Evolutionary conservation across 2,329 filamentous ascomycete genomes (phyloP).

Genomic region (Pseudocercospora musae): DNA sequence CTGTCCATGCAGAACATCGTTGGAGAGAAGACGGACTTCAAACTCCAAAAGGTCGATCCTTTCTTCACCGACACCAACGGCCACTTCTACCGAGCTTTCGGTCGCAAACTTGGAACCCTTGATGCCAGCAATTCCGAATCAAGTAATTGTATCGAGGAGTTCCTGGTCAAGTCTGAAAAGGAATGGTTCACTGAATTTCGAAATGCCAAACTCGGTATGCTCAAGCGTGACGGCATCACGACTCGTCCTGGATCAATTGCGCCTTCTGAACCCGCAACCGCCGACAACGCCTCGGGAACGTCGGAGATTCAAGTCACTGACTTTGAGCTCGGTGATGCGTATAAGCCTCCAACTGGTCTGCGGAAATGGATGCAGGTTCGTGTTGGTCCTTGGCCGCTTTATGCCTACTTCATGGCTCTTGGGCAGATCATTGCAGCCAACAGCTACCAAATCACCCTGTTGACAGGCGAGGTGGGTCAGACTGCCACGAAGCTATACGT

Average conservation of each 20-base stretch:
- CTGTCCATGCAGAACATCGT: slow-evolving; percentile 57
- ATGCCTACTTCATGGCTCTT: slow-evolving; percentile 59
- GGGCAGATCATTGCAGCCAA: slow-evolving; percentile 62
- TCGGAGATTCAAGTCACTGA: slow-evolving; percentile 33
- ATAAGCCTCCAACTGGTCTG: slow-evolving; percentile 55
- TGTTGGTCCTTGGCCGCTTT: slow-evolving; percentile 60
- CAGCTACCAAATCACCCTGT: slow-evolving; percentile 63
- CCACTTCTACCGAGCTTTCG: slow-evolving; percentile 57
- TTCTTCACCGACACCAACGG: slow-evolving; percentile 63
- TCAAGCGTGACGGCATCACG: slow-evolving; percentile 26
- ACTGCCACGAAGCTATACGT: slow-evolving; percentile 57
- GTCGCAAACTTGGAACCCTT: slow-evolving; percentile 53
- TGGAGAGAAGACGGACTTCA: slow-evolving; percentile 50
- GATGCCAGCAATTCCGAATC: slow-evolving; percentile 55
- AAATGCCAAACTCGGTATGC: slow-evolving; percentile 55
- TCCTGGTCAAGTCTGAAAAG: slow-evolving; percentile 61
- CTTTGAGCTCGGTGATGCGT: slow-evolving; percentile 53
- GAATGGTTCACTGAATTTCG: slow-evolving; percentile 60
- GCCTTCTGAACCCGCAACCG: slow-evolving; percentile 4
- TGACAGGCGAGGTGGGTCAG: slow-evolving; percentile 60
- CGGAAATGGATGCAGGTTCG: slow-evolving; percentile 56
- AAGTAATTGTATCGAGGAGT: slow-evolving; percentile 59
- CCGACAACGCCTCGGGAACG: slow-evolving; percentile 30
- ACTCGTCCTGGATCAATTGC: slow-evolving; percentile 9
- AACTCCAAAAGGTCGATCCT: slow-evolving; percentile 25